phyloP scores from a whole-genome alignment of 176 grass and related monocot genomes.

The Oryza glaberrima region DNA sequence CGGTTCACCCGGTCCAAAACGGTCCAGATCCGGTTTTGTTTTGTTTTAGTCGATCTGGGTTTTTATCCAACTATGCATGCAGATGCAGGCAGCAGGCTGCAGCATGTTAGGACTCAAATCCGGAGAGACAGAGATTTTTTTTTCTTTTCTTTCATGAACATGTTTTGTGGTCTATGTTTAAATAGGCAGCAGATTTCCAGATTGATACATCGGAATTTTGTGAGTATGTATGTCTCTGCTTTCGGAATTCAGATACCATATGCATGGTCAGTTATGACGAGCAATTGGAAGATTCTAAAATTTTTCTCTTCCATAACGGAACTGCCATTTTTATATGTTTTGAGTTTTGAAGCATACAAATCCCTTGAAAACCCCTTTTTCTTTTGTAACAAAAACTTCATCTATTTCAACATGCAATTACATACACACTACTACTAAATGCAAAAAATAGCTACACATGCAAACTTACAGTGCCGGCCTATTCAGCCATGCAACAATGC shows the following conservation, averaged over 20 bases:
- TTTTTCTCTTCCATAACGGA: not conserved
- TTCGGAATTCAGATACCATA: not conserved
- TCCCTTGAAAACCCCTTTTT: not conserved
- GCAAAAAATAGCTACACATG: not conserved
- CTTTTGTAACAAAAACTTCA: not conserved
- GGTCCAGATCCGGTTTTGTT: too few relatives aligned
- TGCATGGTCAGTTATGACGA: not conserved
- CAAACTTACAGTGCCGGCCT: constrained; percentile 10
- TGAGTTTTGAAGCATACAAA: not conserved
- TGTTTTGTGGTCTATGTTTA: too few relatives aligned
- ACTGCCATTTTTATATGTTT: not conserved
- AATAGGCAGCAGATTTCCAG: too few relatives aligned
- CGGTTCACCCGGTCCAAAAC: too few relatives aligned
- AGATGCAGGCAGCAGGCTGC: too few relatives aligned
- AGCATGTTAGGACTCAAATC: too few relatives aligned
- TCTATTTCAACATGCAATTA: not conserved
- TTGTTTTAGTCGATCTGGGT: too few relatives aligned
- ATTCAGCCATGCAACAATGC: constrained; percentile 12
- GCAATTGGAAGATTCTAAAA: not conserved
- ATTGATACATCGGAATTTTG: not conserved
- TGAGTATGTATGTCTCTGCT: not conserved
- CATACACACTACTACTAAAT: not conserved
- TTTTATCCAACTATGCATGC: too few relatives aligned
- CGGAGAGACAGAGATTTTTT: too few relatives aligned
- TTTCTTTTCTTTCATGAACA: too few relatives aligned